Conservation (phyloP, 768 basidiomycete species). For the Russula ochroleuca region DNA sequence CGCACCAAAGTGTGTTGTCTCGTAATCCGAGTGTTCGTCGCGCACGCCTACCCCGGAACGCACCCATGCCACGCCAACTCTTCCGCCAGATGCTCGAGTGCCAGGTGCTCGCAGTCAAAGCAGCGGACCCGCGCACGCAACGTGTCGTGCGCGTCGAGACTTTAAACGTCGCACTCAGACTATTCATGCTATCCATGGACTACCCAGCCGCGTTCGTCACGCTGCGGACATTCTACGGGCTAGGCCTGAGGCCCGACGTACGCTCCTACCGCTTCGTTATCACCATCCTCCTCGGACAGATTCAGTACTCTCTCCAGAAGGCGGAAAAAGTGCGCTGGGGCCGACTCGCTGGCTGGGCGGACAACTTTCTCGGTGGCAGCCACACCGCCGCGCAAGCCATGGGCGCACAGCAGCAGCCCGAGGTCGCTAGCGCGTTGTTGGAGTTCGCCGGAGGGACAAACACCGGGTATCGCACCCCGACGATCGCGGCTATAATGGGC, state of each 20-base stretch:
- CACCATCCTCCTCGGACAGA: slow-evolving; percentile 16
- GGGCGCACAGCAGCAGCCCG: not conserved
- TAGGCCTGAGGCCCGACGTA: slow-evolving; percentile 17
- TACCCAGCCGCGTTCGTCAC: slow-evolving; percentile 22
- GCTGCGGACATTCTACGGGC: slow-evolving; percentile 10
- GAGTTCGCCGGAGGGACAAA: not conserved
- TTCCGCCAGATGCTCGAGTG: slow-evolving; percentile 28
- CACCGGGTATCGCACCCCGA: slow-evolving; percentile 3
- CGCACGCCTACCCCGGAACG: slow-evolving; percentile 1
- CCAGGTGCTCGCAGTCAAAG: slow-evolving; percentile 2
- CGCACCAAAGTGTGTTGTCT: slow-evolving; percentile 6
- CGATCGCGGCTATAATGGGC: not conserved
- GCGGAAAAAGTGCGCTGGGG: no score
- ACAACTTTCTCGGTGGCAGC: slow-evolving; percentile 13
- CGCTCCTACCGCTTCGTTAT: slow-evolving; percentile 24
- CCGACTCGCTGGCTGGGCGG: slow-evolving; percentile 3
- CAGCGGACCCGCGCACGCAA: not conserved
- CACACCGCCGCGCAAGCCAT: not conserved
- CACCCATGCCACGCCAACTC: slow-evolving; percentile 15
- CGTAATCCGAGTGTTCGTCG: not conserved
- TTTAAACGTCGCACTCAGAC: slow-evolving; percentile 23
- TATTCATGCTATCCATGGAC: slow-evolving; percentile 23
- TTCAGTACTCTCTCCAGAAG: not conserved
- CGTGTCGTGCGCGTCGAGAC: slow-evolving; percentile 17
- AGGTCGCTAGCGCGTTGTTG: slow-evolving; percentile 2